These are phyloP conservation scores for Hordeum marinum DNA, from an alignment of 176 grass and related monocot species.

Conservation along the genomic window DNA sequence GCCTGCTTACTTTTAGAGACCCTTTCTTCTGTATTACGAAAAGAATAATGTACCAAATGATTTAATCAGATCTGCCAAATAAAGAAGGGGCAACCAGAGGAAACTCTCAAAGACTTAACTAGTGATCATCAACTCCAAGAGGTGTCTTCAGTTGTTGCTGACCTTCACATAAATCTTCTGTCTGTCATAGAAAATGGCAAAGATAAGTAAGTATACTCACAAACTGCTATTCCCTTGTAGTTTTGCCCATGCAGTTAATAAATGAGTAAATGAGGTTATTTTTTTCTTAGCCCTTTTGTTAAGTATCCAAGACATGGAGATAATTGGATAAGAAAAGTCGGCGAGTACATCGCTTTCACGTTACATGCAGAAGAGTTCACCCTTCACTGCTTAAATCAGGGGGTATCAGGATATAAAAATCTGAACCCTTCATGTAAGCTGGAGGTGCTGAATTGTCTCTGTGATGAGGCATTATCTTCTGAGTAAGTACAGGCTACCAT, in stretches of 20 bases:
- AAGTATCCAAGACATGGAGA: slow-evolving; percentile 44
- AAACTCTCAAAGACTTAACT: slow-evolving; percentile 57
- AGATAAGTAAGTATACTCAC: slow-evolving; percentile 40
- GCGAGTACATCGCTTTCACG: slow-evolving; percentile 33
- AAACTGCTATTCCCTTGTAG: background rate
- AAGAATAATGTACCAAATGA: slow-evolving; percentile 2
- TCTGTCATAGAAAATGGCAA: slow-evolving; percentile 51
- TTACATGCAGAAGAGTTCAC: slow-evolving; percentile 27
- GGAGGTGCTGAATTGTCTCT: slow-evolving; percentile 67
- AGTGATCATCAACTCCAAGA: slow-evolving; percentile 10
- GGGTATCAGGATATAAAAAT: slow-evolving; percentile 49
- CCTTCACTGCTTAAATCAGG: slow-evolving; percentile 40
- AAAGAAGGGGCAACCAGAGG: slow-evolving; percentile 59
- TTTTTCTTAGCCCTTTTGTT: slow-evolving; percentile 39
- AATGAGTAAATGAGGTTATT: slow-evolving; percentile 12
- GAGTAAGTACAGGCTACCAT: slow-evolving; percentile 49
- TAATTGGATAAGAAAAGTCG: slow-evolving; percentile 47
- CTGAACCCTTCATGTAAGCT: slow-evolving; percentile 58
- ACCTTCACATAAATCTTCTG: slow-evolving; percentile 71
- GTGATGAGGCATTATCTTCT: slow-evolving; percentile 59
- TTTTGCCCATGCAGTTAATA: slow-evolving; percentile 1
- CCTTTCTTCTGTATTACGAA: slow-evolving; percentile 2
- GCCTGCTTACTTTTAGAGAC: background rate
- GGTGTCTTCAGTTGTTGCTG: slow-evolving; percentile 37
- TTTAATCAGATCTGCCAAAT: slow-evolving; percentile 58